These are phyloP conservation scores for Chrysopogon serrulatus DNA, from an alignment of 176 grass and related monocot genomes.

Conservation along the genomic window DNA sequence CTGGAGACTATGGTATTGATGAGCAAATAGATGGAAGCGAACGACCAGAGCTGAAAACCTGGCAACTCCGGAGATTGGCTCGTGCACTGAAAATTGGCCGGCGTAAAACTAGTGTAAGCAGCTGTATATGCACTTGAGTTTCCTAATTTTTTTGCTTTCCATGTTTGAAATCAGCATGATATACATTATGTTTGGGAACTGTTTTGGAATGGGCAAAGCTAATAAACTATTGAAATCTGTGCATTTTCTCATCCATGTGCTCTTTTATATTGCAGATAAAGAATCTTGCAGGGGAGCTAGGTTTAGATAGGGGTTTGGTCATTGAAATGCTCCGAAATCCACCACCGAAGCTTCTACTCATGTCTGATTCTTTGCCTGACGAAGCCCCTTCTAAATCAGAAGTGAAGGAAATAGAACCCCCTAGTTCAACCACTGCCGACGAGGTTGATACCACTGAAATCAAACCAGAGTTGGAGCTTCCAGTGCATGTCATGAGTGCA, in stretches of 20 bases:
- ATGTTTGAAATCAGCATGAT: background rate
- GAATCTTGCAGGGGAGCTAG: slow-evolving; percentile 79
- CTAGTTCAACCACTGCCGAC: slow-evolving; percentile 23
- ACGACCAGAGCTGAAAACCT: slow-evolving; percentile 59
- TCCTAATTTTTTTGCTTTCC: background rate
- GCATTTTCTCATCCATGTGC: slow-evolving; percentile 3
- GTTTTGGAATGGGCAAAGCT: background rate
- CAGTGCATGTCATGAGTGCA: slow-evolving; percentile 49
- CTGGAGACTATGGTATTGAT: slow-evolving; percentile 10
- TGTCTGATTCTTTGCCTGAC: slow-evolving; percentile 88
- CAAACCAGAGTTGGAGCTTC: slow-evolving; percentile 38
- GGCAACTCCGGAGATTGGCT: slow-evolving; percentile 80
- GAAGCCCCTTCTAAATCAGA: slow-evolving; percentile 54
- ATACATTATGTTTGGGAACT: background rate
- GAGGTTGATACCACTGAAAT: slow-evolving; percentile 35
- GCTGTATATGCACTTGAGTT: background rate
- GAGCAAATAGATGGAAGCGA: slow-evolving; percentile 18
- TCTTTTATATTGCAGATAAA: slow-evolving; percentile 61
- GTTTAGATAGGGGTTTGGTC: slow-evolving; percentile 69
- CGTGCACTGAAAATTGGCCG: slow-evolving; percentile 66
- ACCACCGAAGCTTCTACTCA: slow-evolving; percentile 80
- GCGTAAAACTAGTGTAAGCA: slow-evolving; percentile 82
- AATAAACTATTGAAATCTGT: slow-evolving; percentile 1
- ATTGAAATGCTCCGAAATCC: slow-evolving; percentile 89
- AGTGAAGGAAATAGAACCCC: slow-evolving; percentile 26